Conservation (phyloP, 306 rosid species). For the Elaeagnus macrophylla region DNA sequence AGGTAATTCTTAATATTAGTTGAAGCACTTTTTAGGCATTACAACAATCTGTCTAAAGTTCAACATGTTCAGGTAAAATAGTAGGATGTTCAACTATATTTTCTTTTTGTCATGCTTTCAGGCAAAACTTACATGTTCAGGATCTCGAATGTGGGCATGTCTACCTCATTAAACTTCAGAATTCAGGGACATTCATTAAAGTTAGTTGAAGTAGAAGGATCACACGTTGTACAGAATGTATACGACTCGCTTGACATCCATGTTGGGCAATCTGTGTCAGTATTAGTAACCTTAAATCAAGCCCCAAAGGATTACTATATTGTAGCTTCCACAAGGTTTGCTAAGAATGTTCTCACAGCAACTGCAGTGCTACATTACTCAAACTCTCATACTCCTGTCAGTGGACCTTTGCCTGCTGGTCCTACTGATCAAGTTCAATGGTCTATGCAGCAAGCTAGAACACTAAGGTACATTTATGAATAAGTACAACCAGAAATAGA, state of each 20-base stretch:
- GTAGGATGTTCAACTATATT: neutral
- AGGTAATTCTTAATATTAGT: slow-evolving; percentile 44
- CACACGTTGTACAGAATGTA: slow-evolving; percentile 62
- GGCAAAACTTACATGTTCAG: slow-evolving; percentile 90
- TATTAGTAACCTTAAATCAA: slow-evolving; percentile 71
- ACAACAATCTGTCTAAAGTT: neutral
- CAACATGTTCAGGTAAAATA: neutral
- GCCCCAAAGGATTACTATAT: slow-evolving; percentile 75
- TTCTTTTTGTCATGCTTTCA: slow-evolving; percentile 27
- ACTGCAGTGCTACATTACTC: slow-evolving; percentile 65
- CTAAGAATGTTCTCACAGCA: slow-evolving; percentile 42
- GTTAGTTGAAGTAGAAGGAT: slow-evolving; percentile 88
- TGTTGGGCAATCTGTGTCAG: slow-evolving; percentile 81
- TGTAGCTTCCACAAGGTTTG: slow-evolving; percentile 80
- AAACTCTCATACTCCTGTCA: slow-evolving; percentile 51
- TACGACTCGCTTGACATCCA: slow-evolving; percentile 90
- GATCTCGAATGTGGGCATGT: slow-evolving; percentile 84
- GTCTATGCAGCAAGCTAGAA: slow-evolving; percentile 89
- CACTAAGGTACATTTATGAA: slow-evolving; percentile 43
- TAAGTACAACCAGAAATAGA: neutral
- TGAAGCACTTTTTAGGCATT: too few species aligned
- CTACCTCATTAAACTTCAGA: slow-evolving; percentile 73
- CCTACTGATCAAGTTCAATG: slow-evolving; percentile 47
- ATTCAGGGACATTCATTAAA: slow-evolving; percentile 74
- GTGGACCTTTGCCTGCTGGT: slow-evolving; percentile 68